phyloP scores from a whole-genome alignment of 179 eudicot species.

The Actinidia polygama region DNA sequence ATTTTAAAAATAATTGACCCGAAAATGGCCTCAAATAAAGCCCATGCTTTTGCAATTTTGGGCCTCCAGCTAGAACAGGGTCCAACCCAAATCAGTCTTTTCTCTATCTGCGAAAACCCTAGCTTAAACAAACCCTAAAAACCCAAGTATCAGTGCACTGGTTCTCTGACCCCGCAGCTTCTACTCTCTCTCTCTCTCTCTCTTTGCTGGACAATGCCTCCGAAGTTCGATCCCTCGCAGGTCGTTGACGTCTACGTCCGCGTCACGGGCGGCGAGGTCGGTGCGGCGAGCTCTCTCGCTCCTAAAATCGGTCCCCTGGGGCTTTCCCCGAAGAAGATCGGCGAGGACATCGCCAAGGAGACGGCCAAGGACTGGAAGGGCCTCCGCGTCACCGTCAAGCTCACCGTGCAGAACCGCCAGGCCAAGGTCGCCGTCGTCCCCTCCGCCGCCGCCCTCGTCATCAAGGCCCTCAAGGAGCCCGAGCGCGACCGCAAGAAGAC shows the following conservation, averaged over 20 bases:
- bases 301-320: slow-evolving; percentile 89
- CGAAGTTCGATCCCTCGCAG: slow-evolving; percentile 80
- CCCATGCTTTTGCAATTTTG: no score
- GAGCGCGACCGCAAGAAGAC: slow-evolving; percentile 86
- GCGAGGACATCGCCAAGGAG: slow-evolving; percentile 91
- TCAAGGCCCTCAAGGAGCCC: slow-evolving; percentile 86
- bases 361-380: slow-evolving; percentile 96
- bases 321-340: slow-evolving; percentile 83
- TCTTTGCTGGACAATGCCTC: slow-evolving; percentile 57
- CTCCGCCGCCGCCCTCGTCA: slow-evolving; percentile 82
- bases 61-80: no score
- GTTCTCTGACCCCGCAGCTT: not conserved
- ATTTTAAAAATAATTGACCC: no score
- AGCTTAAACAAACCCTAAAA: slow-evolving; percentile 6
- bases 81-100: slow-evolving; percentile 9
- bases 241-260: slow-evolving; percentile 84
- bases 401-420: slow-evolving; percentile 87
- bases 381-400: slow-evolving; percentile 84
- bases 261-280: slow-evolving; percentile 87
- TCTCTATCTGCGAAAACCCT: slow-evolving; percentile 7
- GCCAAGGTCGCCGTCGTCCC: slow-evolving; percentile 85
- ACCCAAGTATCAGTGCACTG: not conserved
- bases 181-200: not conserved
- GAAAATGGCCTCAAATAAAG: no score
- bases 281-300: slow-evolving; percentile 87